Evolutionary conservation across 164 flowering plant species (phyloP), one percentile per base, ranked within the genome.

Genomic region (Malania oleifera): DNA sequence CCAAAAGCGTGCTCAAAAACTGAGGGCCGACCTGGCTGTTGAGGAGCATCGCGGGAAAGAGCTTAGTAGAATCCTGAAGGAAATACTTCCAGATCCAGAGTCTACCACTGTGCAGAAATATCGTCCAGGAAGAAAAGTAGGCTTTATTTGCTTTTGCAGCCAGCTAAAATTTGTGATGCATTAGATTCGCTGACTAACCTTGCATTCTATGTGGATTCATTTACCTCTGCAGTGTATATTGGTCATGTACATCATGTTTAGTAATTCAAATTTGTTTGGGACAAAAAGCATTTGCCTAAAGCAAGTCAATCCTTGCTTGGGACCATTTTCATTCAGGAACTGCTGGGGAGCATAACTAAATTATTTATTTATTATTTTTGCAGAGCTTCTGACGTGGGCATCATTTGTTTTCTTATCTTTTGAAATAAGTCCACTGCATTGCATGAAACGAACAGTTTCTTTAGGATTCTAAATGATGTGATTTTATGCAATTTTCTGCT

Each of bases 11-110:
- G 85, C 89, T 6, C 73, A 79, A 66, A 82, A 74, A 71, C 88
- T 89, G 68, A 73, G 82, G 64, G 86, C 80, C 34, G 96, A 86
- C 49, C 66, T 86, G 61, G 85, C 87, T 43, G 73, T 85, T 70
- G 96, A 91, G 75, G 95, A 89, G 70, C 86, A 86, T 22, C 85
- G 85, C 27, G 84, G 75, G 29, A 61, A 75, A 68, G 96, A 91
- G 69, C 76, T 88, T 31, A 65, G 68, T 67, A 82, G 81, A 74
- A 82, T 91, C 50, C 64, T 88, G 59, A 76, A 80, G 73, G 89
- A 83, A 69, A 70, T 81, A 52, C 75, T 83, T 62, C 87, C 82
- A 40, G 86, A 85, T 44, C 83, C 92, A 35, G 80, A 74, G 65
- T 50, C 66, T 0, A 51, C 77, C 18, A 67, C 38, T 65, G 51